These are phyloP conservation scores for Neopestalotiopsis sp. DNA, from an alignment of 2,329 filamentous ascomycete genomes.

Conservation along the genomic window DNA sequence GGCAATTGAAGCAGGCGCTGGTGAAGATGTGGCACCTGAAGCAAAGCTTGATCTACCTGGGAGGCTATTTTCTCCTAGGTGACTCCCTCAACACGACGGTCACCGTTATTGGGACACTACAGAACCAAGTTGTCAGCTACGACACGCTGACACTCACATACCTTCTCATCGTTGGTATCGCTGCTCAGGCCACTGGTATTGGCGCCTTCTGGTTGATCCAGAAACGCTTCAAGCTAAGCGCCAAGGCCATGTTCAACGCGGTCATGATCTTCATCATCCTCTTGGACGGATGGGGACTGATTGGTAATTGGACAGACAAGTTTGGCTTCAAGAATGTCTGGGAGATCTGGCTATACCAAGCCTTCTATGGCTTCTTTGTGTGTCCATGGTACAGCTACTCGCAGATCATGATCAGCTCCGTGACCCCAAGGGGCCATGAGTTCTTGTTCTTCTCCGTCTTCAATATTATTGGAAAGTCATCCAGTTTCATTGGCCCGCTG, in stretches of 20 bases:
- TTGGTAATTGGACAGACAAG: slow-evolving; percentile 50
- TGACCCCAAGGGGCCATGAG: slow-evolving; percentile 71
- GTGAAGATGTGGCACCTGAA: slow-evolving; percentile 68
- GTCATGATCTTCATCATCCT: slow-evolving; percentile 67
- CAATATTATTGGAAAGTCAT: slow-evolving; percentile 72
- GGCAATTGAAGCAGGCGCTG: slow-evolving; percentile 64
- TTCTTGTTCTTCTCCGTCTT: slow-evolving; percentile 75
- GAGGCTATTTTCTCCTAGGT: slow-evolving; percentile 72
- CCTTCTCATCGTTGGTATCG: slow-evolving; percentile 69
- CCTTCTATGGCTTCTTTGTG: slow-evolving; percentile 69
- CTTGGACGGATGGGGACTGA: slow-evolving; percentile 57
- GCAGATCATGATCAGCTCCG: slow-evolving; percentile 74
- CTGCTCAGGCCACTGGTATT: slow-evolving; percentile 67
- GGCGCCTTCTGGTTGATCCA: slow-evolving; percentile 67
- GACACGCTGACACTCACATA: slow-evolving; percentile 70
- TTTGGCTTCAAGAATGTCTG: slow-evolving; percentile 52
- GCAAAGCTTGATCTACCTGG: slow-evolving; percentile 69
- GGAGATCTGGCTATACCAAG: slow-evolving; percentile 53
- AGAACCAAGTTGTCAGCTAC: slow-evolving; percentile 69
- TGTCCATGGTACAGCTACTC: slow-evolving; percentile 75
- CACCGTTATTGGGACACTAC: slow-evolving; percentile 69
- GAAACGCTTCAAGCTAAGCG: slow-evolving; percentile 61
- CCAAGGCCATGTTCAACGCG: slow-evolving; percentile 73
- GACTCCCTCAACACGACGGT: slow-evolving; percentile 74
- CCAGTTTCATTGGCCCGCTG: slow-evolving; percentile 70